Conservation (phyloP, 1,284 basidiomycete species). For the Fomitiporia mediterranea region DNA sequence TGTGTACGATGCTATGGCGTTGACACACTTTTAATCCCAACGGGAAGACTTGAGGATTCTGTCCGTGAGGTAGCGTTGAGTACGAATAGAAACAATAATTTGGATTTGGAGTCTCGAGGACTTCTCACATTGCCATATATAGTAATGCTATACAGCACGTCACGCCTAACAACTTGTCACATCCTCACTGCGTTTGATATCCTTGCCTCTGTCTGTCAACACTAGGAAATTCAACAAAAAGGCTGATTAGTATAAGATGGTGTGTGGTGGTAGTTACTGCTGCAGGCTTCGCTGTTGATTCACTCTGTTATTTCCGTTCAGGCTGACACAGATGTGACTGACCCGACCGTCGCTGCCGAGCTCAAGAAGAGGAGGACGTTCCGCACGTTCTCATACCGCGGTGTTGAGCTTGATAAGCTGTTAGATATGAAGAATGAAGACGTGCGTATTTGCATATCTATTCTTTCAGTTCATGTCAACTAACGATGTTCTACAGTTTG, state of each 20-base stretch:
- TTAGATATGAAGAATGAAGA: constrained; percentile 95
- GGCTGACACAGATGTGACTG: constrained; percentile 80
- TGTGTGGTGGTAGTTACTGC: constrained; percentile 13
- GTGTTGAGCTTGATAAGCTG: constrained; percentile 95
- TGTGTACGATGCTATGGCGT: too few species aligned
- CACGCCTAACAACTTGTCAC: constrained; percentile 42
- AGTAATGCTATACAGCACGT: constrained; percentile 23
- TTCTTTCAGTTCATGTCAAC: constrained; percentile 8
- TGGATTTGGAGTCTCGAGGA: background rate
- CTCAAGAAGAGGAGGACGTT: constrained; percentile 98
- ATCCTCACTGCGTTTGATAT: constrained; percentile 41
- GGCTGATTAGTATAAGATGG: constrained; percentile 16
- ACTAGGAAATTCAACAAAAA: background rate
- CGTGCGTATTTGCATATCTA: constrained; percentile 40
- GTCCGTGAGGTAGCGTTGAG: constrained; percentile 33
- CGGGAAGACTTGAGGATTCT: constrained; percentile 89
- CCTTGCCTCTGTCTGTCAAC: constrained; percentile 15
- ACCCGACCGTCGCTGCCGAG: constrained; percentile 85
- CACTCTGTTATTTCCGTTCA: constrained; percentile 27
- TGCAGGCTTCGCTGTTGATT: constrained; percentile 21
- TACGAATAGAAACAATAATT: background rate
- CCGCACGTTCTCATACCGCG: constrained; percentile 98
- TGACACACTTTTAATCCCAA: constrained; percentile 76
- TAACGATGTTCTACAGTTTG: constrained; percentile 46
- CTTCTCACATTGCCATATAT: background rate